Evolutionary conservation across 768 basidiomycete species (phyloP), one percentile per base, ranked within the genome.

Genomic region (Leccinum truebloodii): DNA sequence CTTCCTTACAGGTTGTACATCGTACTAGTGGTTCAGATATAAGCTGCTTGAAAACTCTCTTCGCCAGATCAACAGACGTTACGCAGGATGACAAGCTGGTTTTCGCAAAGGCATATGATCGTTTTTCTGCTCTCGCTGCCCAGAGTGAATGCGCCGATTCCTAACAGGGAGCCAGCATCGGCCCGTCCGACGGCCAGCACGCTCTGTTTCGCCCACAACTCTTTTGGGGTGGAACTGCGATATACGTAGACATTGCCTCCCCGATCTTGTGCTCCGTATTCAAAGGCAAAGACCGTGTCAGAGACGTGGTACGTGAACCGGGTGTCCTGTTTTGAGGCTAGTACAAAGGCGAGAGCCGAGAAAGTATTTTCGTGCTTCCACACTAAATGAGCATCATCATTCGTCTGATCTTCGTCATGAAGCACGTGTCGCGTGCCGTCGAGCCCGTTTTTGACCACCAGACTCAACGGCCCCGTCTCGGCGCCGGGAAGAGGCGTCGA

Each of bases 211-310:
- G 90, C 91, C 80, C 81, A 86, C 54, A 79, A 80, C 52, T 84
- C 86, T 18, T 73, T 80, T 1, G 75, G 63, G 2, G 75, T 67
- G 1, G 86, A 76, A 13, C 82, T 79, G 32, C 87, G 87, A 74
- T 96, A 98, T 16, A 95, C 80, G 72, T 95, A 97, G 24, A 92
- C 80, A 66, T 98, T 96, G 3, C 90, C 90, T 26, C 89, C 87
- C 28, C 86, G 83, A 59, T 83, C 82, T 35, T 78, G 75, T 1
- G 81, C 70, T 12, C 90, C 92, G 60, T 86, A 86, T 73, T 98
- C 95, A 65, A 98, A 95, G 0, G 94, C 94, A 52, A 94, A 77
- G 2, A 92, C 86, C 6, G 80, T 80, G 48, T 78, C 72, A 1
- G 74, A 73, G 0, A 81, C 73, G 68, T 98, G 94, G 68, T 89